Evolutionary conservation across 106 monocot species (phyloP).

Genomic region (Dendrobium nobile): DNA sequence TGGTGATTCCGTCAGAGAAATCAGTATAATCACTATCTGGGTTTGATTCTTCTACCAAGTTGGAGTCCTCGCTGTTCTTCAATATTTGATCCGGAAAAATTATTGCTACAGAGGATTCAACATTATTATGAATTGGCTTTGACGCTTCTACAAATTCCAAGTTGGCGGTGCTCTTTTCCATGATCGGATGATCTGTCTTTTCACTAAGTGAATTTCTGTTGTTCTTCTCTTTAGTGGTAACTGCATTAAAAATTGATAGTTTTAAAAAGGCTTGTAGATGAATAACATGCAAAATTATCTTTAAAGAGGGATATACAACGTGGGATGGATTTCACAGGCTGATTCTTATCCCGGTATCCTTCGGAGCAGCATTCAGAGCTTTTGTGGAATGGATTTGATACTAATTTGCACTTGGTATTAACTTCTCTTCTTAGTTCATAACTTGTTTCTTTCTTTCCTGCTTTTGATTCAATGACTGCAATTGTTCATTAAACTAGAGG

Average conservation of each 20-base stretch:
- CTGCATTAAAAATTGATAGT: neutral
- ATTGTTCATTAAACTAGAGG: neutral
- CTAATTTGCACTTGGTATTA: neutral
- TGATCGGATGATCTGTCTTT: neutral
- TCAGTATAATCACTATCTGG: too few species aligned
- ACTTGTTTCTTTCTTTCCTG: neutral
- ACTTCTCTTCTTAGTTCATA: neutral
- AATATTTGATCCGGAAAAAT: too few species aligned
- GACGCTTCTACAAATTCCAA: neutral
- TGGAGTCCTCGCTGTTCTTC: too few species aligned
- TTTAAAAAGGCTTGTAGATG: neutral
- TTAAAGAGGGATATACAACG: neutral
- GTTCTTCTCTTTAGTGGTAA: neutral
- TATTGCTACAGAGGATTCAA: neutral
- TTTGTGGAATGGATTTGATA: neutral
- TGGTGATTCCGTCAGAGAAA: too few species aligned
- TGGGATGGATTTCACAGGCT: neutral
- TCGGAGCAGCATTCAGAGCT: neutral
- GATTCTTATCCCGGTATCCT: too few species aligned
- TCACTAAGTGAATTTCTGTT: neutral
- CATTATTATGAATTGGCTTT: neutral
- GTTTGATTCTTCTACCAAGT: too few species aligned
- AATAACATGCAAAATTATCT: neutral
- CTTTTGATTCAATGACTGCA: neutral
- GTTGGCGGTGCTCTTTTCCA: neutral